phyloP scores from a whole-genome alignment of 257 asterid genomes.

The Penstemon davidsonii region DNA sequence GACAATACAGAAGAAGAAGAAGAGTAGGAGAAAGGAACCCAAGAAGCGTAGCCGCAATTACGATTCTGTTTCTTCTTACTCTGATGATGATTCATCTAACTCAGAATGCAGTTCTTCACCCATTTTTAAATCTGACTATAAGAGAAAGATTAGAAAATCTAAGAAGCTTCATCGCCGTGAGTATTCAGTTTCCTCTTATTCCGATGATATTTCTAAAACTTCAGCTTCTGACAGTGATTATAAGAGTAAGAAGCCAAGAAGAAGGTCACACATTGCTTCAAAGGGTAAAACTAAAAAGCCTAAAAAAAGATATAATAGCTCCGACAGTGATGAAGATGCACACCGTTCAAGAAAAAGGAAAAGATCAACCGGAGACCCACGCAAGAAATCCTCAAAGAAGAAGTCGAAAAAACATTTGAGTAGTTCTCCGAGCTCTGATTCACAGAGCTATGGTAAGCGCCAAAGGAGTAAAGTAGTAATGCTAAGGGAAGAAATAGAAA shows the following conservation, averaged over 20 bases:
- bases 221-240: constrained; percentile 44
- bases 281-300: constrained; percentile 39
- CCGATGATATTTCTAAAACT: constrained; percentile 54
- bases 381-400: constrained; percentile 52
- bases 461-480: constrained; percentile 19
- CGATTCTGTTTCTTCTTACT: constrained; percentile 39
- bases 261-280: constrained; percentile 22
- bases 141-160: constrained; percentile 47
- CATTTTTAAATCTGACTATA: constrained; percentile 35
- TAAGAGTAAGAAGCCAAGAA: constrained; percentile 44
- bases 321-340: constrained; percentile 34
- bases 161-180: constrained; percentile 50
- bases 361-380: constrained; percentile 45
- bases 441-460: constrained; percentile 46
- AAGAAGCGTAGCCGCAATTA: constrained; percentile 34
- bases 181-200: constrained; percentile 45
- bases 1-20: constrained; percentile 49
- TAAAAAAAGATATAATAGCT: constrained; percentile 41
- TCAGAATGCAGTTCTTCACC: constrained; percentile 23
- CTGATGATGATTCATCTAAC: constrained; percentile 35
- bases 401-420: constrained; percentile 46
- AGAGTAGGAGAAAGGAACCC: constrained; percentile 48
- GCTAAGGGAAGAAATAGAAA: constrained; percentile 21
- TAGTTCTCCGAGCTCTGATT: constrained; percentile 57
- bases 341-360: constrained; percentile 50